These are phyloP conservation scores for Helicostylum pulchrum DNA, from an alignment of 192 early-diverging fungal genomes.

Conservation along the genomic window DNA sequence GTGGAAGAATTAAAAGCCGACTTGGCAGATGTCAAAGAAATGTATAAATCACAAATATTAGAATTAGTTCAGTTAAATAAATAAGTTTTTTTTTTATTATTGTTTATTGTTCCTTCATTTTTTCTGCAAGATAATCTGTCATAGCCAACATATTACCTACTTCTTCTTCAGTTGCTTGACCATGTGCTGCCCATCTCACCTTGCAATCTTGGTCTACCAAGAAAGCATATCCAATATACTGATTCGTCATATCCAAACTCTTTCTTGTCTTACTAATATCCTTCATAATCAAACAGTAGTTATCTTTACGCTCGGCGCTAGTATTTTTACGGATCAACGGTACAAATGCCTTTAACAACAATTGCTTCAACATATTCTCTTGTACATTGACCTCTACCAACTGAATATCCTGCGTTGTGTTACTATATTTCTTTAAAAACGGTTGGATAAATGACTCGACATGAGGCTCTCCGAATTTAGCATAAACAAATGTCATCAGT, in stretches of 20 bases:
- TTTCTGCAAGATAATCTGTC: slow-evolving; percentile 32
- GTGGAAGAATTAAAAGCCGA: slow-evolving; percentile 78
- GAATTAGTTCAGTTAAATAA: slow-evolving; percentile 42
- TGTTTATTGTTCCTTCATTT: slow-evolving; percentile 10
- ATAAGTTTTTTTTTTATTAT: slow-evolving; percentile 20
- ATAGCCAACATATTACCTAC: slow-evolving; percentile 38
- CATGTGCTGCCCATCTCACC: slow-evolving; percentile 58
- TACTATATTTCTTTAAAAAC: slow-evolving; percentile 37
- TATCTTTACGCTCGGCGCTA: slow-evolving; percentile 39
- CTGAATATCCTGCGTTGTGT: slow-evolving; percentile 29
- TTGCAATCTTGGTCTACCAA: slow-evolving; percentile 53
- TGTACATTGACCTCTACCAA: slow-evolving; percentile 57
- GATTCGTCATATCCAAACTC: slow-evolving; percentile 50
- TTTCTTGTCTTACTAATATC: slow-evolving; percentile 44
- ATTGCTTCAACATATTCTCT: slow-evolving; percentile 49
- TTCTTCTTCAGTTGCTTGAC: slow-evolving; percentile 41
- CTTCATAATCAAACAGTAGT: slow-evolving; percentile 48
- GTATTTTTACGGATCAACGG: slow-evolving; percentile 44
- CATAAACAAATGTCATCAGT: slow-evolving; percentile 47
- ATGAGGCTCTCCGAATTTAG: slow-evolving; percentile 50
- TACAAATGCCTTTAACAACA: slow-evolving; percentile 46
- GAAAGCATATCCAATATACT: slow-evolving; percentile 54
- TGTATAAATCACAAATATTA: slow-evolving; percentile 63
- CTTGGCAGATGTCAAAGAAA: slow-evolving; percentile 76
- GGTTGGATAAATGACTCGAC: slow-evolving; percentile 44